Evolutionary conservation across 2,329 filamentous ascomycete species (phyloP), one percentile per base, ranked within the genome.

Genomic region (Clonostachys sp.): DNA sequence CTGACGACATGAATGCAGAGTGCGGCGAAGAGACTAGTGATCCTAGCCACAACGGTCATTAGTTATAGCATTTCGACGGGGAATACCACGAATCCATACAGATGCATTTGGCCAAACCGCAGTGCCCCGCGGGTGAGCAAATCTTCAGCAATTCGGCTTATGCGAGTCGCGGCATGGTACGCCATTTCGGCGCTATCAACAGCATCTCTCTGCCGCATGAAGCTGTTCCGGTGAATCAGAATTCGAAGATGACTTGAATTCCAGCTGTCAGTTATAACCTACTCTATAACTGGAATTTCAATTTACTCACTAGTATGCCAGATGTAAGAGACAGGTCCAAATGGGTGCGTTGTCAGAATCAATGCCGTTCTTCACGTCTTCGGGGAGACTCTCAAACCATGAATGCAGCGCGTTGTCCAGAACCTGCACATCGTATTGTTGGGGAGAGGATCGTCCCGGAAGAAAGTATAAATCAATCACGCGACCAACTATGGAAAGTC

Each of bases 1-100:
- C 57, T 61, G 45, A 68, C 63, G 48, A 60, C 62, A 48, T 69
- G 64, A 13, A 68, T 67, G 45, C 66, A 69, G 1, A 67, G 55
- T 4, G 66, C 65, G 4, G 63, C 63, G 39, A 68, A 68, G 16
- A 68, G 55, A 44, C 60, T 64, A 7, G 66, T 67, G 10, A 67
- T 67, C 16, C 61, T 65, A 14, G 17, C 12, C 7, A 8, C 14
- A 30, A 30, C 3, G 24, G 24, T 10, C 9, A 30, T 39, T 39
- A 7, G 6, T n/a, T 5, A 14, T 3, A 17, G 44, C 51, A 20
- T 46, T 4, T 39, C 2, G 36, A 39, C 12, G 10, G 36, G 46
- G 20, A 17, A 20, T 30, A 5, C 7, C 16, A 17, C 12, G 6
- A 24, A 33, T 33, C 51, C 61, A 46, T 44, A 66, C 64, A 67